phyloP scores from a whole-genome alignment of 1,139 yeast species.

The Pichia sp. region DNA sequence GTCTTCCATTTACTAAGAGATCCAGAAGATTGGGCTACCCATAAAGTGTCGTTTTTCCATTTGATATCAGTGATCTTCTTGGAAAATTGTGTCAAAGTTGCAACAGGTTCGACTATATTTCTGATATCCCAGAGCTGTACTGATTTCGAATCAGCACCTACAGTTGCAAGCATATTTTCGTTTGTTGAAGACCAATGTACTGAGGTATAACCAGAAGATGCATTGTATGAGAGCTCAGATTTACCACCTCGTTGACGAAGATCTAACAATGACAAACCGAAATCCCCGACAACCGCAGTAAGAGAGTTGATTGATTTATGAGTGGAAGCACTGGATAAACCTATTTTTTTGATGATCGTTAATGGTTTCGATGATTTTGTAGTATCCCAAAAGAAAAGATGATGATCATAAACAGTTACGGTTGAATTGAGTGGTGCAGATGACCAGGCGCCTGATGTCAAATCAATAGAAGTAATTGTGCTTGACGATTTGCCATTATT shows the following conservation, averaged over 20 bases:
- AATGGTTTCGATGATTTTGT: constrained; percentile 47
- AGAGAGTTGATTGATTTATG: constrained; percentile 43
- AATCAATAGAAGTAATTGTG: constrained; percentile 31
- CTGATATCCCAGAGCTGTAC: constrained; percentile 73
- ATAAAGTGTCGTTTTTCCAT: constrained; percentile 44
- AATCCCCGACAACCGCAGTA: constrained; percentile 57
- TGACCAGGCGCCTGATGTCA: constrained; percentile 34
- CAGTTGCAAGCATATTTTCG: constrained; percentile 55
- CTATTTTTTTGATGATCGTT: constrained; percentile 44
- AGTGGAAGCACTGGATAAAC: constrained; percentile 47
- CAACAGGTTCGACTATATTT: constrained; percentile 44
- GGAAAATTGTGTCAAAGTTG: constrained; percentile 49
- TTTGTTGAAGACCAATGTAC: constrained; percentile 61
- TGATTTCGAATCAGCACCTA: constrained; percentile 46
- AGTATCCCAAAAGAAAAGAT: constrained; percentile 66
- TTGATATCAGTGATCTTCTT: constrained; percentile 49
- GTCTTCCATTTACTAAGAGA: constrained; percentile 58
- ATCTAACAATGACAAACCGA: constrained; percentile 67
- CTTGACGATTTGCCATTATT: constrained; percentile 24
- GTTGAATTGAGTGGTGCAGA: constrained; percentile 39
- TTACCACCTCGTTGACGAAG: constrained; percentile 35
- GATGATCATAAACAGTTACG: constrained; percentile 53
- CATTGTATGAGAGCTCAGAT: not conserved
- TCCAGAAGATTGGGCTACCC: constrained; percentile 67
- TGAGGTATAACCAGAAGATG: constrained; percentile 30